Conservation (phyloP, 192 early-diverging fungal species). For the Linnemannia zychae region DNA sequence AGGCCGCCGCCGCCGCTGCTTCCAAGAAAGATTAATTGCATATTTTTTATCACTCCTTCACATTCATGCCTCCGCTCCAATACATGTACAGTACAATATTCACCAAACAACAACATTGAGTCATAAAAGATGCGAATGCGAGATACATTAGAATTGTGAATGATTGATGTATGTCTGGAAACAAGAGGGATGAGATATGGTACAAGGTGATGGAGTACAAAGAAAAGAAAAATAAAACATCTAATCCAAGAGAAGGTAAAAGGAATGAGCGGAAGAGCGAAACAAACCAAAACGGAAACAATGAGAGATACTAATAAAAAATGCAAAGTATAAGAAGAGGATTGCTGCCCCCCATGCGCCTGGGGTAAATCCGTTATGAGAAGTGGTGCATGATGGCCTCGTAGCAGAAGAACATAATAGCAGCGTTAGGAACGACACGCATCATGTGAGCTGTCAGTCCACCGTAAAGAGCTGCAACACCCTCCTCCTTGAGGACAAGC, state of each 20-base stretch:
- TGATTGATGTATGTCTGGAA: neutral
- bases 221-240: neutral
- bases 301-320: neutral
- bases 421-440: constrained; percentile 96
- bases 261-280: neutral
- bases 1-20: constrained; percentile 16
- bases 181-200: neutral
- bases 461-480: constrained; percentile 88
- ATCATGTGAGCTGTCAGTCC: constrained; percentile 96
- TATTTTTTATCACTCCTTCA: neutral
- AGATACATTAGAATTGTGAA: neutral
- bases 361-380: constrained; percentile 23
- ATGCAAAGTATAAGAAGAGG: constrained; percentile 14
- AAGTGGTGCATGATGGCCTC: constrained; percentile 75
- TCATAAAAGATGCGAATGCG: neutral
- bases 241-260: neutral
- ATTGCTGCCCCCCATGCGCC: neutral
- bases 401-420: constrained; percentile 93
- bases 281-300: constrained; percentile 1
- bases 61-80: neutral
- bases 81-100: neutral
- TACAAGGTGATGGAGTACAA: constrained; percentile 10
- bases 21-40: constrained; percentile 9
- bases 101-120: neutral
- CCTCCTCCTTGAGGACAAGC: constrained; percentile 76